These are phyloP conservation scores for Solanum rostratum DNA, from an alignment of 257 asterid species.

Conservation along the genomic window DNA sequence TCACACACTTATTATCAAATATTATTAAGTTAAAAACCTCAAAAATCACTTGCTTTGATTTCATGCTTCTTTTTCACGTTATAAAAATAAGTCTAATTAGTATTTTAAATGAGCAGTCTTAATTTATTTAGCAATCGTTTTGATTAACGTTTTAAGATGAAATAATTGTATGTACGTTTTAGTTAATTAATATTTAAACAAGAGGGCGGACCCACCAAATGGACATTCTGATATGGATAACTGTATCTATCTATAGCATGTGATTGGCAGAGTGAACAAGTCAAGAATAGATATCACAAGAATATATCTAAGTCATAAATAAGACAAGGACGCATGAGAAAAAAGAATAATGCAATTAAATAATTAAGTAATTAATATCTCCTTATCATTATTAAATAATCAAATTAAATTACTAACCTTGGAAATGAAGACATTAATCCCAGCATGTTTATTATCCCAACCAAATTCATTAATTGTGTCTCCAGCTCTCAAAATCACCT, in stretches of 20 bases:
- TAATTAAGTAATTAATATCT: neutral
- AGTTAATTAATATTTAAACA: neutral
- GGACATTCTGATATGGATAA: neutral
- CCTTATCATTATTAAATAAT: neutral
- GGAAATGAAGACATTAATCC: conserved; percentile 79
- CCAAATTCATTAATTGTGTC: conserved; percentile 88
- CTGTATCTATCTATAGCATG: conserved; percentile 8
- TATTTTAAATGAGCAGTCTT: too few species aligned
- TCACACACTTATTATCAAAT: too few species aligned
- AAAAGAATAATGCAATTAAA: neutral
- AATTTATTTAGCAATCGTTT: neutral
- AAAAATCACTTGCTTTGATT: too few species aligned
- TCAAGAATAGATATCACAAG: conserved; percentile 9
- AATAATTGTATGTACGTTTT: too few species aligned
- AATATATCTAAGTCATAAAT: neutral
- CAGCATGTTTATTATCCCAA: conserved; percentile 94
- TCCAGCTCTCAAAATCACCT: conserved; percentile 71
- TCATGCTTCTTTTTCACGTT: too few species aligned
- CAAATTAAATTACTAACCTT: conserved; percentile 32
- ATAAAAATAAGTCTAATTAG: too few species aligned
- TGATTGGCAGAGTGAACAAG: conserved; percentile 13
- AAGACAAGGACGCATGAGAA: conserved; percentile 4
- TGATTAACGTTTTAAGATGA: neutral
- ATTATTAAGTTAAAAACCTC: too few species aligned
- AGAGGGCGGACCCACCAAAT: conserved; percentile 2